These are phyloP conservation scores for Lagenidium giganteum DNA, from an alignment of 352 stramenopile genomes.

Conservation along the genomic window DNA sequence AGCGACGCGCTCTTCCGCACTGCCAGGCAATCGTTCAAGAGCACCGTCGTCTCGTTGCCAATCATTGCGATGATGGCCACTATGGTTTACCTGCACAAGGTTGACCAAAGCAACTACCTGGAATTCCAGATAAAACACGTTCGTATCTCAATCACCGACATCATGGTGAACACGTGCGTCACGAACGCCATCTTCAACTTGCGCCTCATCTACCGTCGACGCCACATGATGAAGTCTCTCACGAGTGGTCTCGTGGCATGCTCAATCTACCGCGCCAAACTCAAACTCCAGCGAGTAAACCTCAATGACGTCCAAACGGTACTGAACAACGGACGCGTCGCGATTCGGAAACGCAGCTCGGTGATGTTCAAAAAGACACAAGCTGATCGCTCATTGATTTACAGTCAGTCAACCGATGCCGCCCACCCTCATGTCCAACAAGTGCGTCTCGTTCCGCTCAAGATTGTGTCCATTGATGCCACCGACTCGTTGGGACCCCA, in stretches of 20 bases:
- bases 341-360: too few species aligned
- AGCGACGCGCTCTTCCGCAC: slow-evolving; percentile 10
- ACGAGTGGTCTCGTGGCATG: slow-evolving; percentile 5
- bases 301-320: too few species aligned
- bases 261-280: slow-evolving; percentile 1
- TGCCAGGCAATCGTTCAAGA: too few species aligned
- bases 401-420: too few species aligned
- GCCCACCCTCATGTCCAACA: too few species aligned
- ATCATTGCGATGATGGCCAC: neutral
- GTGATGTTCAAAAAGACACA: too few species aligned
- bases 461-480: too few species aligned
- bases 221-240: neutral
- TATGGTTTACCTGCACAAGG: neutral
- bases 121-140: slow-evolving; percentile 23
- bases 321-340: too few species aligned
- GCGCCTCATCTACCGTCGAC: slow-evolving; percentile 2
- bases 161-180: slow-evolving; percentile 19
- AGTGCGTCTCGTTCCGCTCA: too few species aligned
- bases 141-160: slow-evolving; percentile 18
- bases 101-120: neutral
- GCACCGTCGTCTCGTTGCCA: slow-evolving; percentile 2
- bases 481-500: too few species aligned
- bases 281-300: too few species aligned
- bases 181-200: slow-evolving; percentile 3
- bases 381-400: too few species aligned